Base-by-base conservation (phyloP, 1,284 basidiomycete species). In the Somion occarium region DNA sequence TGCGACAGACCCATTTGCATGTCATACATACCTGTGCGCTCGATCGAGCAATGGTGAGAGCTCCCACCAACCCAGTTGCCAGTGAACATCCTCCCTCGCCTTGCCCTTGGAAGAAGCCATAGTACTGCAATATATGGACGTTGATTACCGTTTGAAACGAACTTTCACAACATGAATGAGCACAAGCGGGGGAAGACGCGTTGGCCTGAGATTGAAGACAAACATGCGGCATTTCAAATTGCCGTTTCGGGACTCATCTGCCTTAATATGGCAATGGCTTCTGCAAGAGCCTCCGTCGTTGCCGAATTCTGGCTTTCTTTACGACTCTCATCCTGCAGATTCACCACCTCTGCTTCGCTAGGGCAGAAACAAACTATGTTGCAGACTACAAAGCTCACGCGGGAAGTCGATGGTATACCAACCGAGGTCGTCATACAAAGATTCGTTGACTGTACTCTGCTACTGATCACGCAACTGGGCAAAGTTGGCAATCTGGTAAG, bases 401-500 rank as follows among this genome's bases (percentile, higher is more conserved):
- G 76, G 60, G 52, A 64, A 0, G 63, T 93, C 9, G 67, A 79
- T 46, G 88, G 80, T 13, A 64, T 75, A 18, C 67, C 67, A 4
- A 96, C 91, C 1, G 85, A 94, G 53, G 69, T 95, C 13, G 56
- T 93, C 26, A 65, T 95, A 1, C 91, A 95, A 61, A 71, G 73
- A 0, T 96, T 83, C 64, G 79, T 80, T 47, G 93, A 97, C 69
- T 78, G 91, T 37, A 72, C 84, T 7, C 70, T 97, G 19, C 82
- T 96, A 18, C 72, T 95, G 24, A 75, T 97, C 48, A 93, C 92
- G 1, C 94, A 96, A 68, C 61, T 90, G 49, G 90, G 89, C 25
- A 93, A 92, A 79, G 83, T 95, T 12, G 93, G 93, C 50, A 85
- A 79, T 62, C 64, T 97, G 70, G 91, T 94, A 64, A 63, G 72